phyloP scores from a whole-genome alignment of 2,329 filamentous ascomycete genomes.

The Neonectria punicea region DNA sequence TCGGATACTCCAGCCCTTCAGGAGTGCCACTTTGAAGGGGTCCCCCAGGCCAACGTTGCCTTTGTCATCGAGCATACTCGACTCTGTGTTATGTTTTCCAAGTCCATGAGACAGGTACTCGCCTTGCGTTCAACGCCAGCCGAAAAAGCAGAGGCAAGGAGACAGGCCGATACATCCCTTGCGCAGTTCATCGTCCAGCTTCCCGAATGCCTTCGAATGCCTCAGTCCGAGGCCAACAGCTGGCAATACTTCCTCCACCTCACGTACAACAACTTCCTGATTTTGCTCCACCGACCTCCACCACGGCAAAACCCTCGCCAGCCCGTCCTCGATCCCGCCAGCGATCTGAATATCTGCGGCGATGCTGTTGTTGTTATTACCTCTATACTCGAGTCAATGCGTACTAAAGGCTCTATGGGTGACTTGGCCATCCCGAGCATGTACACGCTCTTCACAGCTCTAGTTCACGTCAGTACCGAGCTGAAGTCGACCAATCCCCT shows the following conservation, averaged over 20 bases:
- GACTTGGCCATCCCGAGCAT: conserved; percentile 45
- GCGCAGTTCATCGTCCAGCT: conserved; percentile 45
- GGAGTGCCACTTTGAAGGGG: conserved; percentile 56
- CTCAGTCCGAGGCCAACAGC: conserved; percentile 31
- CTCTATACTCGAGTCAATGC: conserved; percentile 46
- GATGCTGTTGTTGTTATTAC: conserved; percentile 43
- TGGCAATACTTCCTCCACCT: conserved; percentile 49
- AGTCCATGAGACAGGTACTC: conserved; percentile 45
- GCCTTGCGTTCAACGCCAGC: conserved; percentile 36
- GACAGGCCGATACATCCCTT: conserved; percentile 45
- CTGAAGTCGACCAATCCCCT: conserved; percentile 45
- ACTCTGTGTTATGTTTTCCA: conserved; percentile 61
- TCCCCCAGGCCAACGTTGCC: conserved; percentile 50
- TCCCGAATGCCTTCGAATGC: conserved; percentile 41
- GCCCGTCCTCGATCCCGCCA: conserved; percentile 24
- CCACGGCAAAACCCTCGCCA: conserved; percentile 32
- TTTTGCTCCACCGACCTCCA: conserved; percentile 48
- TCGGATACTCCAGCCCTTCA: conserved; percentile 59
- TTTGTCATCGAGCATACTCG: conserved; percentile 61
- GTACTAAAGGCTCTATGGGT: conserved; percentile 32
- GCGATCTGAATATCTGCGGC: conserved; percentile 46
- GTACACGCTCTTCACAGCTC: conserved; percentile 46
- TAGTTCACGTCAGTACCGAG: conserved; percentile 44
- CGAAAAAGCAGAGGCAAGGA: conserved; percentile 42
- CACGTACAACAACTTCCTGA: conserved; percentile 49